These are phyloP conservation scores for Lyophyllum semitale DNA, from an alignment of 768 basidiomycete species.

Conservation along the genomic window DNA sequence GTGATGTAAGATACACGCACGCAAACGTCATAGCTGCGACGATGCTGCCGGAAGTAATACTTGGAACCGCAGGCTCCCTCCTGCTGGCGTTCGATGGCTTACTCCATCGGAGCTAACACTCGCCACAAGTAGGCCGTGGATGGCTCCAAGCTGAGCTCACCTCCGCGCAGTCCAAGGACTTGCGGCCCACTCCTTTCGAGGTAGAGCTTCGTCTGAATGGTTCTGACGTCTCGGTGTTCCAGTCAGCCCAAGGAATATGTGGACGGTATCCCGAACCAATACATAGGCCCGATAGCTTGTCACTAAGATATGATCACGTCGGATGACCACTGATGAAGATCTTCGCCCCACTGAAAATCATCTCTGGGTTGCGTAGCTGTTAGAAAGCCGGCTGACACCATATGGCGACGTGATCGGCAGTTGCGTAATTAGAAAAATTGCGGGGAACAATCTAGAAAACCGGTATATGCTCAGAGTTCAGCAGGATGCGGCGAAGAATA, in stretches of 20 bases:
- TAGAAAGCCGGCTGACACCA: conserved; percentile 12
- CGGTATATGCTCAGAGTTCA: conserved; percentile 13
- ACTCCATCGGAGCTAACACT: conserved; percentile 9
- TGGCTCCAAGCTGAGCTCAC: not conserved
- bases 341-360: conserved; percentile 10
- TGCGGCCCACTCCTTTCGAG: not conserved
- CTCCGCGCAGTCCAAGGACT: conserved; percentile 19
- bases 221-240: conserved; percentile 2
- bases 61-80: not conserved
- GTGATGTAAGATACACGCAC: conserved; percentile 3
- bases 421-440: conserved; percentile 16
- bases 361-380: conserved; percentile 7
- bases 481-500: not conserved
- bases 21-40: conserved; percentile 6
- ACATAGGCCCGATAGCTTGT: not conserved
- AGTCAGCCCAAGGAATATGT: not conserved
- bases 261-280: not conserved
- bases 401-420: conserved; percentile 22
- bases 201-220: conserved; percentile 3
- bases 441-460: conserved; percentile 16
- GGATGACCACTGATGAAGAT: conserved; percentile 1
- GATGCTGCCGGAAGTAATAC: conserved; percentile 1
- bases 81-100: conserved; percentile 4
- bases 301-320: not conserved
- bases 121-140: conserved; percentile 14